Conservation (phyloP, 441 rosid genomes). For the Gossypium davidsonii region DNA sequence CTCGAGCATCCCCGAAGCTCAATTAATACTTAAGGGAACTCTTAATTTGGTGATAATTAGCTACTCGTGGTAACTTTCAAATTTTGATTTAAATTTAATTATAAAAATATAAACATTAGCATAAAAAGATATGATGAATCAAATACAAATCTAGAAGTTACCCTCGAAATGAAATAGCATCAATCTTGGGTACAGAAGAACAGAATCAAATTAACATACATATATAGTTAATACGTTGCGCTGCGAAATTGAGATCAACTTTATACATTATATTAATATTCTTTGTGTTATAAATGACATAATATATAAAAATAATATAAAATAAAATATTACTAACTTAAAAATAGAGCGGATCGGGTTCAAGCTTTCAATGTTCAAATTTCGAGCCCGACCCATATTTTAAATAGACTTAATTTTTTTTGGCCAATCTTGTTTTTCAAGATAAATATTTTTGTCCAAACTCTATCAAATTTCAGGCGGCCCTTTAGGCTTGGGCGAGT, state of each 20-base stretch:
- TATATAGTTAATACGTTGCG: too few species aligned
- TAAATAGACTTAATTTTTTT: too few species aligned
- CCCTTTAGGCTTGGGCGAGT: too few species aligned
- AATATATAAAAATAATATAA: too few species aligned
- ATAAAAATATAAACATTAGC: background rate
- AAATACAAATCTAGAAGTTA: background rate
- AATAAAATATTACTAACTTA: too few species aligned
- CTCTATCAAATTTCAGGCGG: fast-evolving
- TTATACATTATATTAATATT: background rate
- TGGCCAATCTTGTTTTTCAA: fast-evolving
- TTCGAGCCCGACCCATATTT: too few species aligned
- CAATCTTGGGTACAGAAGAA: background rate
- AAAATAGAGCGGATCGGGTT: too few species aligned
- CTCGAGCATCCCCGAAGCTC: background rate
- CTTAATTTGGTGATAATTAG: background rate
- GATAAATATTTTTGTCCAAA: too few species aligned
- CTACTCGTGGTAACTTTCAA: background rate
- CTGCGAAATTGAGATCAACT: background rate
- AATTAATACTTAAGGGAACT: background rate
- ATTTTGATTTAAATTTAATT: too few species aligned
- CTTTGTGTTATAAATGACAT: too few species aligned
- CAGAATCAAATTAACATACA: background rate
- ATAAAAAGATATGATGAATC: background rate
- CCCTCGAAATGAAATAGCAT: background rate
- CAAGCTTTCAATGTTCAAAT: too few species aligned